A percentile compares a stretch with the other conserved stretches of the same genome.
These are phyloP conservation scores for Penicillium sclerotiorum DNA, from an alignment of 2,329 filamentous ascomycete species.

Conservation along the genomic window DNA sequence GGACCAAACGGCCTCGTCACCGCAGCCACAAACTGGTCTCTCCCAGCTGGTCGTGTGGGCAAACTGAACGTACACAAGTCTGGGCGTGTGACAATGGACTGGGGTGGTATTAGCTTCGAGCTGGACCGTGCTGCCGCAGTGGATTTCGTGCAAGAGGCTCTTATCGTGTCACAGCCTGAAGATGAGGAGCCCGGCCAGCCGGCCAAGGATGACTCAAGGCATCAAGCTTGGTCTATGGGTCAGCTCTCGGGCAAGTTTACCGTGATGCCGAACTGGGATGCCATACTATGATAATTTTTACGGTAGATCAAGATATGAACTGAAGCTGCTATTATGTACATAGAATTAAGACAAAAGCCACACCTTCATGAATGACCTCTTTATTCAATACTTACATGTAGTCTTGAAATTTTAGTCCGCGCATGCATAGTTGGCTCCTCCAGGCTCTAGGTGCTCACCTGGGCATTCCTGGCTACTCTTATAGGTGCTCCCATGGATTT, in stretches of 20 bases:
- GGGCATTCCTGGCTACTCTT: no score
- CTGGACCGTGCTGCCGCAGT: conserved; percentile 59
- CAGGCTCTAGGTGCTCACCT: no score
- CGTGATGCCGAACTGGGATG: conserved; percentile 62
- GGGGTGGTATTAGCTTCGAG: conserved; percentile 63
- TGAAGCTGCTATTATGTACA: neutral
- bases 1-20: conserved; percentile 39
- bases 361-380: no score
- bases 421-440: no score
- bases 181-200: conserved; percentile 18
- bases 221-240: conserved; percentile 59
- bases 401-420: no score
- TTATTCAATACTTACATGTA: no score
- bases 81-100: conserved; percentile 63
- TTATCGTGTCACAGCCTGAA: conserved; percentile 41
- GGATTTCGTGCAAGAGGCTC: conserved; percentile 63
- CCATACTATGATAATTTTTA: conserved; percentile 43
- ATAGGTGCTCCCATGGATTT: no score
- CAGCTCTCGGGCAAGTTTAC: conserved; percentile 67
- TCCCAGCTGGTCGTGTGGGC: conserved; percentile 59
- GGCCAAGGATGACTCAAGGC: conserved; percentile 31
- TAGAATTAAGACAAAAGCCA: neutral
- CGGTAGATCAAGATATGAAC: neutral
- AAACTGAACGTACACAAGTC: conserved; percentile 65
- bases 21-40: conserved; percentile 44